A percentile compares a stretch with the other conserved stretches of the same genome.
Evolutionary conservation across 2,329 filamentous ascomycete species (phyloP).

Genomic region (Talaromyces sp.): DNA sequence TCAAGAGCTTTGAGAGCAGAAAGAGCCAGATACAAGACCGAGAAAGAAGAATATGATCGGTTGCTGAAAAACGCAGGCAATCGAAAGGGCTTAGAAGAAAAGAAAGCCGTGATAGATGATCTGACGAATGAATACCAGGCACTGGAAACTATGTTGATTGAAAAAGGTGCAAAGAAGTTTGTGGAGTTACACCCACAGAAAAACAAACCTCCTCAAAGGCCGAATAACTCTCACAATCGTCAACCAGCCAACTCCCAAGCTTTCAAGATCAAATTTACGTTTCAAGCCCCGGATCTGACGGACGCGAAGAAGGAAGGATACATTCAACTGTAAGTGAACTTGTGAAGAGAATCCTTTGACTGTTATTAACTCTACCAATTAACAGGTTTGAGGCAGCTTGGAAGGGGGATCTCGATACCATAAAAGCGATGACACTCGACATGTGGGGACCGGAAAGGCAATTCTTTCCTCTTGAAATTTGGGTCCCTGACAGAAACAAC

Average conservation of each 20-base stretch:
- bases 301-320: constrained; percentile 56
- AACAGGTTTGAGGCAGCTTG: constrained; percentile 62
- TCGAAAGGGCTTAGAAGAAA: constrained; percentile 41
- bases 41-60: constrained; percentile 27
- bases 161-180: constrained; percentile 62
- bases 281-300: constrained; percentile 47
- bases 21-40: constrained; percentile 30
- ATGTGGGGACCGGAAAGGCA: constrained; percentile 42
- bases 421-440: constrained; percentile 37
- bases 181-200: constrained; percentile 57
- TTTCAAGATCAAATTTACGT: constrained; percentile 50
- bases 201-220: background rate
- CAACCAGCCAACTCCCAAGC: constrained; percentile 13
- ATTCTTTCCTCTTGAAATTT: constrained; percentile 59
- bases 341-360: background rate
- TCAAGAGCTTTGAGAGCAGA: constrained; percentile 35
- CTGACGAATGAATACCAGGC: constrained; percentile 50
- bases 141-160: constrained; percentile 52
- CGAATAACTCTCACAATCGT: background rate
- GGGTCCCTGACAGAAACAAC: constrained; percentile 48
- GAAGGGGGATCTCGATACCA: constrained; percentile 60
- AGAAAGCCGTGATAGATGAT: constrained; percentile 51
- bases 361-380: background rate
- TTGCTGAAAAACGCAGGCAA: constrained; percentile 9
- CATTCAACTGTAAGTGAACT: constrained; percentile 52